phyloP scores from a whole-genome alignment of 306 rosid species.

The Vigna angularis region DNA sequence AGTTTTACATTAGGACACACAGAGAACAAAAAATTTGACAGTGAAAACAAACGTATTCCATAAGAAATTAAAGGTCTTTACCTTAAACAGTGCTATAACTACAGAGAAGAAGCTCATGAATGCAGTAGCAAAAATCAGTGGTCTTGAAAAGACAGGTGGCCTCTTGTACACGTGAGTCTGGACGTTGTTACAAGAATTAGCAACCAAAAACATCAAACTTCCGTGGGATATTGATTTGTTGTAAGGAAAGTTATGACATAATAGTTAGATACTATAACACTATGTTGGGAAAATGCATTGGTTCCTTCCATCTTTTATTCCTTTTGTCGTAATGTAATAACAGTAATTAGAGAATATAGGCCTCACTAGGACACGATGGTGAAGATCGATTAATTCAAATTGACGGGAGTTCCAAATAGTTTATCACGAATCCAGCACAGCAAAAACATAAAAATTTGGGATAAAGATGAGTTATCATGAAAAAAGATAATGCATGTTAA shows the following conservation, averaged over 20 bases:
- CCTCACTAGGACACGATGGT: slow-evolving; percentile 3
- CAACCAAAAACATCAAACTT: slow-evolving; percentile 41
- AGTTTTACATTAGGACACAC: slow-evolving; percentile 10
- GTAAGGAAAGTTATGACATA: slow-evolving; percentile 19
- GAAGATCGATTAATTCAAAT: slow-evolving; percentile 20
- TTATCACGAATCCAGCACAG: slow-evolving; percentile 19
- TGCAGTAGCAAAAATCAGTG: slow-evolving; percentile 86
- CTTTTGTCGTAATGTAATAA: background rate
- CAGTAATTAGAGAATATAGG: slow-evolving; percentile 26
- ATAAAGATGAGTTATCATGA: slow-evolving; percentile 17
- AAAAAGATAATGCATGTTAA: slow-evolving; percentile 29
- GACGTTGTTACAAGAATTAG: slow-evolving; percentile 46
- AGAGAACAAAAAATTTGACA: slow-evolving; percentile 29
- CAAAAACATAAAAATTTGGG: slow-evolving; percentile 20
- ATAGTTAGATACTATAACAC: slow-evolving; percentile 6
- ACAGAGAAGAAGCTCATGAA: slow-evolving; percentile 99
- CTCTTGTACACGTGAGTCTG: slow-evolving; percentile 93
- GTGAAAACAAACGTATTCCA: slow-evolving; percentile 24
- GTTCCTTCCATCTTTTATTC: background rate
- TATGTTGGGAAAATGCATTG: slow-evolving; percentile 12
- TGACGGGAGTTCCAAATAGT: slow-evolving; percentile 10
- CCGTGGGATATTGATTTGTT: slow-evolving; percentile 16
- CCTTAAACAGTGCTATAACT: slow-evolving; percentile 97
- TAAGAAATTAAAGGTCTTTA: slow-evolving; percentile 45
- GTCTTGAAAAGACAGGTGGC: slow-evolving; percentile 74